Conservation (phyloP, 2,329 filamentous ascomycete genomes). For the Stachybotrys echinatus region DNA sequence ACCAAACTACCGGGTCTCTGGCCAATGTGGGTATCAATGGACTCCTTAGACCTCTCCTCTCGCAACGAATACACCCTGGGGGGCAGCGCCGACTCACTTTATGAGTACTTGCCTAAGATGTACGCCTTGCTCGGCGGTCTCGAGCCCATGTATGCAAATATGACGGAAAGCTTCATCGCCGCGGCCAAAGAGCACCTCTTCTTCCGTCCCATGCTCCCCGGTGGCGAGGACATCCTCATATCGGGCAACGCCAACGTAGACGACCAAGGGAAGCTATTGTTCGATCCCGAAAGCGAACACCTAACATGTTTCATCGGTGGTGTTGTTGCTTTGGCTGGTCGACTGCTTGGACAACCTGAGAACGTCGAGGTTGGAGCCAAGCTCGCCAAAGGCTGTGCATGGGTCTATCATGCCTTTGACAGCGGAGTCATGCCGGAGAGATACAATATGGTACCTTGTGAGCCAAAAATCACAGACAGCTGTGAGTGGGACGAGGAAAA, state of each 20-base stretch:
- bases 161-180: slow-evolving; percentile 49
- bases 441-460: slow-evolving; percentile 36
- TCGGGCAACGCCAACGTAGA: slow-evolving; percentile 45
- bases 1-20: slow-evolving; percentile 69
- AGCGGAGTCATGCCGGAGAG: slow-evolving; percentile 49
- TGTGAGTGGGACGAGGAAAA: slow-evolving; percentile 28
- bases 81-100: slow-evolving; percentile 28
- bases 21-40: slow-evolving; percentile 60
- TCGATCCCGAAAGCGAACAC: slow-evolving; percentile 34
- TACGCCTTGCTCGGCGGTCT: slow-evolving; percentile 52
- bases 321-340: slow-evolving; percentile 42
- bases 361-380: slow-evolving; percentile 38
- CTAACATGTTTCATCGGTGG: slow-evolving; percentile 48
- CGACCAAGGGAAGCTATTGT: slow-evolving; percentile 35
- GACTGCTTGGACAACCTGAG: slow-evolving; percentile 32
- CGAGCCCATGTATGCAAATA: slow-evolving; percentile 43
- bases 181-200: slow-evolving; percentile 50
- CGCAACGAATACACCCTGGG: slow-evolving; percentile 27
- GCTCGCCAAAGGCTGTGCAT: slow-evolving; percentile 47
- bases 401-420: slow-evolving; percentile 41
- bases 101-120: slow-evolving; percentile 36
- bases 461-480: slow-evolving; percentile 16
- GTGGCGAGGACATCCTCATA: slow-evolving; percentile 41
- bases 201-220: slow-evolving; percentile 37
- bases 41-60: slow-evolving; percentile 35